These are phyloP conservation scores for Solanum hybrid DNA, from an alignment of 305 asterid species.

Conservation along the genomic window DNA sequence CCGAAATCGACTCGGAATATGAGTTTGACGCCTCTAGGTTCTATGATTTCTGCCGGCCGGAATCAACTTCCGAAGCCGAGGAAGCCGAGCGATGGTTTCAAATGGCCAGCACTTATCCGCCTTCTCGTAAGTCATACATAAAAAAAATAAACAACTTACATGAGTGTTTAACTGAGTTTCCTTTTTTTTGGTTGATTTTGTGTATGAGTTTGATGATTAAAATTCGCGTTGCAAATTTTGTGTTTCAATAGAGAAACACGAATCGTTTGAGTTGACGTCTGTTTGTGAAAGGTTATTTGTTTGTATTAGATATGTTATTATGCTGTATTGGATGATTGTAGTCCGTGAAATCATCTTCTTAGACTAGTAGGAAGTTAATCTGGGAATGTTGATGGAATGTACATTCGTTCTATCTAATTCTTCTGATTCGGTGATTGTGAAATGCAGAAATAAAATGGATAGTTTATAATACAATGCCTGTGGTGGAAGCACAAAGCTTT, in stretches of 20 bases:
- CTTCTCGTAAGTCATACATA: constrained; percentile 54
- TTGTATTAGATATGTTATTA: not conserved
- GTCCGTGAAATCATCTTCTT: not conserved
- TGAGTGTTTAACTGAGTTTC: not conserved
- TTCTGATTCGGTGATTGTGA: not conserved
- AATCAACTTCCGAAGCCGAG: constrained; percentile 35
- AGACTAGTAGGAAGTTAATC: not conserved
- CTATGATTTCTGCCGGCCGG: constrained; percentile 51
- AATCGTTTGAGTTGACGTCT: not conserved
- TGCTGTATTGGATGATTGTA: not conserved
- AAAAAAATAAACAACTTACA: not conserved
- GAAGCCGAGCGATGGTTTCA: constrained; percentile 72
- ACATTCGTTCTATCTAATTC: not conserved
- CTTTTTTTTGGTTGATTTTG: not conserved
- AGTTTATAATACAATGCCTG: not conserved
- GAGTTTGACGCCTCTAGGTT: constrained; percentile 66
- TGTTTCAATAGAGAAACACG: not conserved
- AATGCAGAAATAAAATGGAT: not conserved
- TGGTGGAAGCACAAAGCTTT: not conserved
- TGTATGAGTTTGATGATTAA: not conserved
- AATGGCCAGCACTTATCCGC: constrained; percentile 54
- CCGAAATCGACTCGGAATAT: constrained; percentile 47
- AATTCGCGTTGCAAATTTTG: not conserved
- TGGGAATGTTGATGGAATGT: not conserved
- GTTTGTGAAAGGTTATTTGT: not conserved